Percentiles rank a stretch among this genome's conserved stretches.
Conservation (phyloP, 2,329 filamentous ascomycete genomes). For the Rutstroemia sp. region DNA sequence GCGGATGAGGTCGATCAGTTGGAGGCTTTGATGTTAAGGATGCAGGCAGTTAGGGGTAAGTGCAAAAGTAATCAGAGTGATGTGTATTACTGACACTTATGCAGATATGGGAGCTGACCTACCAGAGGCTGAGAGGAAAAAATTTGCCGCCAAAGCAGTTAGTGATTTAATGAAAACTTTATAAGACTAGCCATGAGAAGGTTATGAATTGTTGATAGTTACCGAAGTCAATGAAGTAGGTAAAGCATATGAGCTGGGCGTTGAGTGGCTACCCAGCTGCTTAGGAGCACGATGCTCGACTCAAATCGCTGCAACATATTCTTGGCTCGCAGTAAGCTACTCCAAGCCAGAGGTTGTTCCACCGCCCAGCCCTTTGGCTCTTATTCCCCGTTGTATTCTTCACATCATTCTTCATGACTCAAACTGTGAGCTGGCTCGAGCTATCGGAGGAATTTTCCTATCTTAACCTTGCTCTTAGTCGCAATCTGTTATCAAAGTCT, state of each 20-base stretch:
- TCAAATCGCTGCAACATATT: no score
- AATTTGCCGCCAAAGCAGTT: conserved; percentile 54
- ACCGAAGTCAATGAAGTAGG: neutral
- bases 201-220: neutral
- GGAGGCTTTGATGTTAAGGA: conserved; percentile 55
- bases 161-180: conserved; percentile 52
- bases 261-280: no score
- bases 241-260: neutral
- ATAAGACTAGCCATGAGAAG: conserved; percentile 7
- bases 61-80: neutral
- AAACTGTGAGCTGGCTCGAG: no score
- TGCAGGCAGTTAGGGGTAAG: conserved; percentile 46
- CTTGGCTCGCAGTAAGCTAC: no score
- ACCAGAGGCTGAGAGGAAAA: conserved; percentile 52
- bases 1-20: conserved; percentile 47
- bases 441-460: no score
- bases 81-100: conserved; percentile 9
- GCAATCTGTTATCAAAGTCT: no score
- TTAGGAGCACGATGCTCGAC: no score
- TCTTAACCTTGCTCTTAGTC: no score
- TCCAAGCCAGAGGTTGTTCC: no score
- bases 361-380: no score
- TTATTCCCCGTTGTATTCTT: no score
- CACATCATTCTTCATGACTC: no score
- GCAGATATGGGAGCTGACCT: conserved; percentile 52